Percentiles rank a stretch among this genome's conserved stretches.
Evolutionary conservation across 495 filamentous ascomycete species (phyloP).

Genomic region (Neurospora terricola): DNA sequence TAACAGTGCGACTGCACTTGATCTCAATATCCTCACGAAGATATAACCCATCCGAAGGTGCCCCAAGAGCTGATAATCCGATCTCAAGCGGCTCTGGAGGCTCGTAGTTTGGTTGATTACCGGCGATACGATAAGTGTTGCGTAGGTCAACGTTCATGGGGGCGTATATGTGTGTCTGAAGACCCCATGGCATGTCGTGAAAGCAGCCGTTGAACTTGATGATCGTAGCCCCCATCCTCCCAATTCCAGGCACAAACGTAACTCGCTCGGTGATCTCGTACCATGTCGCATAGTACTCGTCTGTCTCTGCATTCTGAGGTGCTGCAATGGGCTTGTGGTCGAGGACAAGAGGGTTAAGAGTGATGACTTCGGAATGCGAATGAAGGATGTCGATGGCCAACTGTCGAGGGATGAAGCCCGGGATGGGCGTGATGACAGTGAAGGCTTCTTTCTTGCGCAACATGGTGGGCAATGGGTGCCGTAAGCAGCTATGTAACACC

Average conservation of each 20-base stretch:
- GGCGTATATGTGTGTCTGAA: slow-evolving; percentile 67
- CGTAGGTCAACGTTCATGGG: slow-evolving; percentile 46
- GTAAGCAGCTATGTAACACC: neutral
- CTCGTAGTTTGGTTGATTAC: slow-evolving; percentile 53
- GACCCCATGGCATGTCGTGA: slow-evolving; percentile 56
- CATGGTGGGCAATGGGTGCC: slow-evolving; percentile 17
- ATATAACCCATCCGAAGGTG: slow-evolving; percentile 57
- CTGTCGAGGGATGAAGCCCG: slow-evolving; percentile 38
- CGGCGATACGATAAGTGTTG: slow-evolving; percentile 44
- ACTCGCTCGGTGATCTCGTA: slow-evolving; percentile 57
- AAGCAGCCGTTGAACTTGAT: slow-evolving; percentile 70
- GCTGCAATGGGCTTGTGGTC: slow-evolving; percentile 51
- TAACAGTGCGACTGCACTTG: slow-evolving; percentile 58
- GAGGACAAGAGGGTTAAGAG: slow-evolving; percentile 65
- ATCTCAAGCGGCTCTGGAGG: slow-evolving; percentile 47
- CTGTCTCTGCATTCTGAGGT: slow-evolving; percentile 51
- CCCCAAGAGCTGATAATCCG: slow-evolving; percentile 36
- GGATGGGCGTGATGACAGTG: slow-evolving; percentile 39
- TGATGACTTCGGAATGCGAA: slow-evolving; percentile 62
- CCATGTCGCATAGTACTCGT: slow-evolving; percentile 65
- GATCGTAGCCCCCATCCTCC: slow-evolving; percentile 48
- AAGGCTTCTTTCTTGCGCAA: slow-evolving; percentile 41
- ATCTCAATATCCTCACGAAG: slow-evolving; percentile 68
- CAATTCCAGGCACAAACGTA: slow-evolving; percentile 51
- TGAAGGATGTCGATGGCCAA: slow-evolving; percentile 36